Conservation (phyloP, 192 early-diverging fungal species). For the Jimgerdemannia flammicorona region DNA sequence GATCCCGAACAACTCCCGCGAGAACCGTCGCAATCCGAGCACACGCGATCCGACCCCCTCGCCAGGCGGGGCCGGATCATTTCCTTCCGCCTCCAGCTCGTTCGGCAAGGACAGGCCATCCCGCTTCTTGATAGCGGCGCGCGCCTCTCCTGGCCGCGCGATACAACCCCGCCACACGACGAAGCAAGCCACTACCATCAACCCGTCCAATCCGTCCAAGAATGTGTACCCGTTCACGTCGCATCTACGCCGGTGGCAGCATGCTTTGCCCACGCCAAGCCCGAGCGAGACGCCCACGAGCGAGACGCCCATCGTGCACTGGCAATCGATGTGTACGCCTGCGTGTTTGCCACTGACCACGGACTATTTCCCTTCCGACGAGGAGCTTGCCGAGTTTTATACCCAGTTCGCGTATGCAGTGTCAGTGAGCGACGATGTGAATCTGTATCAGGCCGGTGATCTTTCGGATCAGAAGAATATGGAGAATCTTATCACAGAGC, state of each 20-base stretch:
- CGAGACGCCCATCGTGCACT: conserved; percentile 51
- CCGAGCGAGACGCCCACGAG: conserved; percentile 45
- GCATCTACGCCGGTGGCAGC: conserved; percentile 84
- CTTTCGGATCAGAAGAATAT: conserved; percentile 36
- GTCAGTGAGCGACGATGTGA: conserved; percentile 47
- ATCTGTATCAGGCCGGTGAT: conserved; percentile 39
- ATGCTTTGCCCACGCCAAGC: conserved; percentile 68
- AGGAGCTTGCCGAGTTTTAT: conserved; percentile 68
- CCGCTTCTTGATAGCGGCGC: not conserved
- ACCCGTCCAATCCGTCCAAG: conserved; percentile 71
- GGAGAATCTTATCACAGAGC: conserved; percentile 69
- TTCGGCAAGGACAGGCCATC: conserved; percentile 6
- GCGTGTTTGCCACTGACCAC: conserved; percentile 93
- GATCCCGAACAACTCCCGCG: conserved; percentile 24
- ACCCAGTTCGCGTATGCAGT: conserved; percentile 76
- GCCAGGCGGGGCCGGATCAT: not conserved
- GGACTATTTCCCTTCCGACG: conserved; percentile 69
- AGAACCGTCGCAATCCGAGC: not conserved
- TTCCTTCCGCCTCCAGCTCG: not conserved
- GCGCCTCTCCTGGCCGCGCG: not conserved
- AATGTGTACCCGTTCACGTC: conserved; percentile 52
- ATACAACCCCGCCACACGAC: conserved; percentile 3
- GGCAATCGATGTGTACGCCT: conserved; percentile 90
- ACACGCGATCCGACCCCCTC: not conserved
- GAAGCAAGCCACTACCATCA: conserved; percentile 33